Conservation (phyloP, 495 filamentous ascomycete genomes). For the Penicillium soppii region DNA sequence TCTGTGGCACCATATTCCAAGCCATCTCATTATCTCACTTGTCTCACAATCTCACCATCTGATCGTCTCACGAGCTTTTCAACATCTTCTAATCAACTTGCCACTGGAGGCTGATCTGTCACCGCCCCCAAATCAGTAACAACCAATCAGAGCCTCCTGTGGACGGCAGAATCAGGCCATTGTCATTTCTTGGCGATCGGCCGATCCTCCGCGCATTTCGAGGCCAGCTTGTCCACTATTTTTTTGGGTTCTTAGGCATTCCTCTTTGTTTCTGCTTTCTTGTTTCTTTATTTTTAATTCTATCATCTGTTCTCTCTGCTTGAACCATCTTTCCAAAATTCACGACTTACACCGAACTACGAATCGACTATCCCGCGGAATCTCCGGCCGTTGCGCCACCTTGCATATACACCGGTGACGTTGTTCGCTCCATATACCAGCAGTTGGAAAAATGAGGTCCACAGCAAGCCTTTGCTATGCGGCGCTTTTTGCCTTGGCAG, state of each 20-base stretch:
- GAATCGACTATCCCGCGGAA: background rate
- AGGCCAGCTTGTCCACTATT: constrained; percentile 25
- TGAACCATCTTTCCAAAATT: background rate
- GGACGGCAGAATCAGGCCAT: constrained; percentile 4
- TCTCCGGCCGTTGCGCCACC: constrained; percentile 15
- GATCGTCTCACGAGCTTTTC: no score
- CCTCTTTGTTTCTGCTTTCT: background rate
- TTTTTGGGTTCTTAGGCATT: constrained; percentile 4
- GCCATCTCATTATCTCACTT: no score
- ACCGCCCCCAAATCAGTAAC: background rate
- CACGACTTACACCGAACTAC: background rate
- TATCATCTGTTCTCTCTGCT: background rate
- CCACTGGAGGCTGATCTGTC: background rate
- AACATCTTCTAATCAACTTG: no score
- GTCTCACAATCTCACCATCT: no score
- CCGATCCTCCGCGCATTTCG: constrained; percentile 12
- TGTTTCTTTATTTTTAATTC: background rate
- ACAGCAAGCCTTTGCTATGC: constrained; percentile 70
- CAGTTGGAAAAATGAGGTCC: constrained; percentile 56
- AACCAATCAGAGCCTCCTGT: background rate
- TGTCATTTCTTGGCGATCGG: constrained; percentile 16
- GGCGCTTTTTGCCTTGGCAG: constrained; percentile 71
- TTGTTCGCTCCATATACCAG: background rate
- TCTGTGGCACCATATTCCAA: no score
- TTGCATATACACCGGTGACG: constrained; percentile 8